These are phyloP conservation scores for Sorghum bicolor DNA, from an alignment of 176 grass and related monocot genomes.

Conservation along the genomic window Sorghum_bicolor_NCBIv3 NC_012878.2:57255501-57256000, in stretches of 20 bases:
- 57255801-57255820: slow-evolving; percentile 50
- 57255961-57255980: slow-evolving; percentile 45
- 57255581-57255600: background rate
- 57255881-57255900: slow-evolving; percentile 63
- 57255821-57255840: slow-evolving; percentile 48
- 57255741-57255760: background rate
- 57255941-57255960: slow-evolving; percentile 17
- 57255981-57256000: slow-evolving; percentile 30
- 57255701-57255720: background rate
- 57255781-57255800: slow-evolving; percentile 46
- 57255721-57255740: background rate
- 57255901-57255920: slow-evolving; percentile 37
- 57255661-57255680: background rate
- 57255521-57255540: too few relatives aligned
- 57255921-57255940: slow-evolving; percentile 29
- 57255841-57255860: slow-evolving; percentile 65
- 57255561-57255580: background rate
- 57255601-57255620: background rate
- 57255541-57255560: too few relatives aligned
- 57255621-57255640: background rate
- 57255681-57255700: background rate
- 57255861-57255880: slow-evolving; percentile 67
- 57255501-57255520: too few relatives aligned
- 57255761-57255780: slow-evolving; percentile 40
- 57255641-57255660: background rate